Conservation (phyloP, 2,329 filamentous ascomycete genomes). For the Neocucurbitaria cava region DNA sequence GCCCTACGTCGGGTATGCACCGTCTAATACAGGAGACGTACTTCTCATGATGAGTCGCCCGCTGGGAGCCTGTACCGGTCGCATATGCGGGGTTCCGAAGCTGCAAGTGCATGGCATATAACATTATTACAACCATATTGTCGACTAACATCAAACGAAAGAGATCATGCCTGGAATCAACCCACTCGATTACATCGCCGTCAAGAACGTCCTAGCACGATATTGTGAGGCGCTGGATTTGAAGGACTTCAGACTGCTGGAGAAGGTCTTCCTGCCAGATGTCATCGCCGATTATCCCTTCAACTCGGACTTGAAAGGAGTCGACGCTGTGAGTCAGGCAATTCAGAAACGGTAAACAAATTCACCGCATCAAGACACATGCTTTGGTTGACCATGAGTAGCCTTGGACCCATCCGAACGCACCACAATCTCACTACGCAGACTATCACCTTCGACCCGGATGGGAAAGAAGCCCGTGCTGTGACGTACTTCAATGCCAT, state of each 20-base stretch:
- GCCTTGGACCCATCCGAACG: conserved; percentile 50
- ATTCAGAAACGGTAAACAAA: conserved; percentile 42
- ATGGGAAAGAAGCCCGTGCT: conserved; percentile 42
- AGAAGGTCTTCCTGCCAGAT: conserved; percentile 50
- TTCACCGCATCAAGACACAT: background rate
- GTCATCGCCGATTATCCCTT: conserved; percentile 52
- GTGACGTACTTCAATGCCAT: conserved; percentile 53
- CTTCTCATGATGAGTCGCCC: too few species aligned
- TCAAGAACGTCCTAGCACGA: conserved; percentile 51
- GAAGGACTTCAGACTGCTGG: conserved; percentile 49
- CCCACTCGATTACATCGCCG: conserved; percentile 43
- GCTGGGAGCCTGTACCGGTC: too few species aligned
- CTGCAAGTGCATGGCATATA: conserved; percentile 3
- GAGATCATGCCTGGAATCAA: conserved; percentile 24
- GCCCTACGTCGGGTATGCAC: background rate
- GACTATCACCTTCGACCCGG: conserved; percentile 41
- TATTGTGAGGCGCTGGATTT: conserved; percentile 56
- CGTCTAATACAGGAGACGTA: background rate
- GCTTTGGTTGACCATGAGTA: conserved; percentile 12
- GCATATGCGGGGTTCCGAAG: conserved; percentile 14
- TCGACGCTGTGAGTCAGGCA: conserved; percentile 40
- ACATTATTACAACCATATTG: background rate
- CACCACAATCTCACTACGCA: conserved; percentile 55
- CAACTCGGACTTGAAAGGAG: conserved; percentile 41
- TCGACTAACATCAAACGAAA: background rate